Evolutionary conservation across 192 early-diverging fungal genomes (phyloP), one percentile per base, ranked within the genome.

Genomic region (Chytriomyces hyalinus): DNA sequence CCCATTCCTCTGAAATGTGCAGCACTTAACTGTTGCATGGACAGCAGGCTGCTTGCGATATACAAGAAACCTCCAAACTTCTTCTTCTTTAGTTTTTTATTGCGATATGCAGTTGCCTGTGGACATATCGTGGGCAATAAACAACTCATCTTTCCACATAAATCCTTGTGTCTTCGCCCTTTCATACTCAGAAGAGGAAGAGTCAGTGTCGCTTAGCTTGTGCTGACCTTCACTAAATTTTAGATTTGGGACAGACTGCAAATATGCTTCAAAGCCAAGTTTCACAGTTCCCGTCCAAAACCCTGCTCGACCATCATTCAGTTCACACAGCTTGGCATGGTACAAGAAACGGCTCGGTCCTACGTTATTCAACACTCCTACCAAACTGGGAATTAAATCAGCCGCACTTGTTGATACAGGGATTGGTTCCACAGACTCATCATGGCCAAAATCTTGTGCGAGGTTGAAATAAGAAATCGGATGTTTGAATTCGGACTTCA

Each of bases 401-500:
- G 46, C 67, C 36, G 47, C 24, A 36, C 24, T 47, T 24, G 67
- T 68, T 36, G 36, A 36, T 36, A 36, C 36, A 5, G 26, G 67
- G 9, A 68, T 17, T n/a, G 67, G 67, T 17, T 47, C 67, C n/a
- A 36, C 43, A 17, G 26, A 24, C 11, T 36, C 15, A 11, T 68
- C 67, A 24, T 47, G 67, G 26, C 67, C 67, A 48, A 68, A 68
- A 24, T 48, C 47, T 48, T 68, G 67, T 24, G 36, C 36, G 13
- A 68, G 10, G 44, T 68, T 68, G 67, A 68, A 68, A 48, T 48
- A 68, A 24, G 15, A 11, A 48, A 68, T 68, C 15, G 67, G 67
- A 24, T 68, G 67, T 48, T 68, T 68, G 48, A 68, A 48, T 1
- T 36, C 26, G 13, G 67, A 68, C 24, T 68, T 68, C 47, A 68